Percentiles rank a stretch among this genome's conserved stretches.
Conservation (phyloP, 345 rosid genomes). For the Luvunga scandens region DNA sequence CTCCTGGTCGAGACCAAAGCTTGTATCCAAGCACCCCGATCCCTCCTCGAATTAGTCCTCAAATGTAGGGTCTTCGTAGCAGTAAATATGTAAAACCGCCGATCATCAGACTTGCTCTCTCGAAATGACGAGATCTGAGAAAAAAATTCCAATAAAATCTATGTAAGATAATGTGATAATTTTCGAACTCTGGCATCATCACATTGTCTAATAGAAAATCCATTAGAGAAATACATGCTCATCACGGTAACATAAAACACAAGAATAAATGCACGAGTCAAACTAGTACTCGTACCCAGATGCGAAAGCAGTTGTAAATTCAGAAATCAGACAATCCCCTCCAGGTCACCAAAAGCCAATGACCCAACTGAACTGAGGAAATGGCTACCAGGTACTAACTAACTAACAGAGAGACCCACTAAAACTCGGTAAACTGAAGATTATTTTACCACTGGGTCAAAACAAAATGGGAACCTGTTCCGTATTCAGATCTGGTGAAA, state of each 20-base stretch:
- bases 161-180: conserved; percentile 10
- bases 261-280: conserved; percentile 2
- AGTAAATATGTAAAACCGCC: conserved; percentile 88
- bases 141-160: conserved; percentile 22
- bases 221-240: not conserved
- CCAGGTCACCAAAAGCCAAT: conserved; percentile 12
- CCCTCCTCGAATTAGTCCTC: conserved; percentile 75
- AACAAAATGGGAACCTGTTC: not conserved
- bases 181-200: not conserved
- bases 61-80: conserved; percentile 97
- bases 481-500: conserved; percentile 21
- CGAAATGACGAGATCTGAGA: conserved; percentile 91
- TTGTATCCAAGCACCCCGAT: conserved; percentile 91
- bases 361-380: conserved; percentile 3
- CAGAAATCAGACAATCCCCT: conserved; percentile 3
- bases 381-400: not conserved
- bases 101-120: conserved; percentile 94
- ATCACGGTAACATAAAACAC: not conserved
- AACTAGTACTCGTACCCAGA: conserved; percentile 1
- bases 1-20: conserved; percentile 72
- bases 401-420: not conserved
- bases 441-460: not conserved
- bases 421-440: not conserved
- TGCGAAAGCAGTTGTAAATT: conserved; percentile 8
- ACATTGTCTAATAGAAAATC: not conserved